Conservation (phyloP, 2,329 filamentous ascomycete species). For the Herpotrichia juniperi region DNA sequence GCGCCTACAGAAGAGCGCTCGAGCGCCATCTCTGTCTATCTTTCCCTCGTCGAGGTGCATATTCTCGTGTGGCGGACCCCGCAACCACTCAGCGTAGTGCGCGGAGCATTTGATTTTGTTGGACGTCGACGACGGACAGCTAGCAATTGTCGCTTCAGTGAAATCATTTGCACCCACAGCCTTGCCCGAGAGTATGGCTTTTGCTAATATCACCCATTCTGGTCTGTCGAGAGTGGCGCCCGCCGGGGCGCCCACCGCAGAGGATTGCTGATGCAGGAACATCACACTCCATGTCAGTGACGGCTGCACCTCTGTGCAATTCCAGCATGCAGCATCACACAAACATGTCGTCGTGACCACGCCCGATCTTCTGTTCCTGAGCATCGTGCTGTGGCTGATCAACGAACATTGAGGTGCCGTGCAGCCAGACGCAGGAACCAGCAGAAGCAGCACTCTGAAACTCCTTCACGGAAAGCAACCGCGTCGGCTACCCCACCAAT, state of each 20-base stretch:
- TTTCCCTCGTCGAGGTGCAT: neutral
- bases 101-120: neutral
- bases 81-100: conserved; percentile 7
- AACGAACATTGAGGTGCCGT: conserved; percentile 23
- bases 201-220: neutral
- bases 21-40: neutral
- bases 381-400: conserved; percentile 31
- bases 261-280: conserved; percentile 13
- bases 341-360: conserved; percentile 9
- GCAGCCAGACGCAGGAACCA: conserved; percentile 44
- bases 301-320: conserved; percentile 17
- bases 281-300: conserved; percentile 5
- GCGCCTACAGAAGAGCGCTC: neutral
- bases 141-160: neutral
- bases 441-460: conserved; percentile 43
- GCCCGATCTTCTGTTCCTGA: conserved; percentile 17
- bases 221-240: neutral
- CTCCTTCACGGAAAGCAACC: conserved; percentile 26
- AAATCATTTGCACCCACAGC: conserved; percentile 1
- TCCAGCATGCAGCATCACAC: conserved; percentile 17
- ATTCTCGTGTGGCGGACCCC: conserved; percentile 10
- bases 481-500: conserved; percentile 20
- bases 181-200: neutral
- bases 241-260: neutral
- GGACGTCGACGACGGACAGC: neutral